These are phyloP conservation scores for Filosporella fistucella DNA, from an alignment of 495 filamentous ascomycete genomes.

Conservation along the genomic window DNA sequence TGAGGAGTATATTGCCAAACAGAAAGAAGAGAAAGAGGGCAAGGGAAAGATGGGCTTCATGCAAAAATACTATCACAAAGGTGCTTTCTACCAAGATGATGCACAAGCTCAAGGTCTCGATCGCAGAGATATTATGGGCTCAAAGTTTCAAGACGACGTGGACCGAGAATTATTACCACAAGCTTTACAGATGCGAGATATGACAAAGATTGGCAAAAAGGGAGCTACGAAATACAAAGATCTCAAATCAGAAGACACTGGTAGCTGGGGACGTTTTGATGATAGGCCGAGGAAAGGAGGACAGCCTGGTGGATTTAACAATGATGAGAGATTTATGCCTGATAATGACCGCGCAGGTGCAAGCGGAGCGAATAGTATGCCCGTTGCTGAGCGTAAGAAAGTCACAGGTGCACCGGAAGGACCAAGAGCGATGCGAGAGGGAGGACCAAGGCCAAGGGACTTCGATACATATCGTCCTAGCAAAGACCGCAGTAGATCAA, in stretches of 20 bases:
- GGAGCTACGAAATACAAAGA: slow-evolving; percentile 88
- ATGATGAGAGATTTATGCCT: slow-evolving; percentile 69
- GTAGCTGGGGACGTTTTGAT: slow-evolving; percentile 66
- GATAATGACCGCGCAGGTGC: slow-evolving; percentile 46
- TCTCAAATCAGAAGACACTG: slow-evolving; percentile 88
- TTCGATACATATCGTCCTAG: slow-evolving; percentile 15
- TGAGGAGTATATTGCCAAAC: slow-evolving; percentile 65
- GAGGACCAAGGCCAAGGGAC: slow-evolving; percentile 26
- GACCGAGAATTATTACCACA: slow-evolving; percentile 81
- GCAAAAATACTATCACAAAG: slow-evolving; percentile 97
- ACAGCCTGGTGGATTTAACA: slow-evolving; percentile 40
- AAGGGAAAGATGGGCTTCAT: slow-evolving; percentile 85
- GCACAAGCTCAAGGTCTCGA: slow-evolving; percentile 66
- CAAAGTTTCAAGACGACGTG: slow-evolving; percentile 73
- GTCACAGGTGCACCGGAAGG: slow-evolving; percentile 31
- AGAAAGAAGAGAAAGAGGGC: slow-evolving; percentile 81
- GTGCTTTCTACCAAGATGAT: slow-evolving; percentile 89
- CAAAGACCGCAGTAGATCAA: slow-evolving; percentile 24
- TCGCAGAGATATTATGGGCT: slow-evolving; percentile 75
- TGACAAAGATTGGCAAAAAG: slow-evolving; percentile 90
- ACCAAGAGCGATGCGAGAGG: slow-evolving; percentile 26
- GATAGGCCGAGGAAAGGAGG: slow-evolving; percentile 44
- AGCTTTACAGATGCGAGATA: slow-evolving; percentile 90
- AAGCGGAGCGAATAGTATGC: slow-evolving; percentile 57
- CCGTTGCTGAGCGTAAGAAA: slow-evolving; percentile 52